These are phyloP conservation scores for Picochlorum sp. DNA, from an alignment of 139 green algal species.

Conservation along the genomic window DNA sequence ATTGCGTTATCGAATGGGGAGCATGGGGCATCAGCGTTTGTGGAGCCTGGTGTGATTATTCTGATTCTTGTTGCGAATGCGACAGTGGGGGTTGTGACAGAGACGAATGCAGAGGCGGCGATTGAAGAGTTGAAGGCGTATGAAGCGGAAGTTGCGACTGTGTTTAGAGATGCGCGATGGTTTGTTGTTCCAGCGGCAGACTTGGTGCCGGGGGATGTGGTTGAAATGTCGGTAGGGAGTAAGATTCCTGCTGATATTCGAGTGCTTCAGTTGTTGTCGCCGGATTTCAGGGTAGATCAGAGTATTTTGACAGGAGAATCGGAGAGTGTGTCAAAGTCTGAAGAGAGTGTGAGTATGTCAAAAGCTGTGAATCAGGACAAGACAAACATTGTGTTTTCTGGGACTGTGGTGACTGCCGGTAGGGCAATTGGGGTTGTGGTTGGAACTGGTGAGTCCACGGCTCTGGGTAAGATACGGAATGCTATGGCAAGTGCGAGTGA, in stretches of 20 bases:
- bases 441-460: conserved; percentile 83
- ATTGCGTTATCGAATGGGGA: conserved; percentile 83
- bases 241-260: conserved; percentile 87
- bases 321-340: conserved; percentile 71
- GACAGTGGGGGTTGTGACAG: conserved; percentile 87
- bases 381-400: conserved; percentile 91
- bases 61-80: conserved; percentile 89
- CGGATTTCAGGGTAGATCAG: conserved; percentile 86
- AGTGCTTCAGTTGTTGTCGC: conserved; percentile 67
- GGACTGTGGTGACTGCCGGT: conserved; percentile 91
- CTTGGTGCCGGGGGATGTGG: conserved; percentile 87
- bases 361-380: conserved; percentile 58
- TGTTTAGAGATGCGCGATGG: conserved; percentile 61
- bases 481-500: conserved; percentile 69
- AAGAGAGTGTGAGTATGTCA: conserved; percentile 36
- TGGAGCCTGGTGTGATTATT: conserved; percentile 95
- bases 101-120: conserved; percentile 92
- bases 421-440: conserved; percentile 66
- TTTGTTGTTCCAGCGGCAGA: conserved; percentile 63
- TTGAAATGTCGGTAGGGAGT: conserved; percentile 83
- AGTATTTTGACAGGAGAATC: conserved; percentile 87
- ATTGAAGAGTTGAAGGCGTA: conserved; percentile 95
- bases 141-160: conserved; percentile 76
- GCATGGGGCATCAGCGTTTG: conserved; percentile 77
- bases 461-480: conserved; percentile 93